Evolutionary conservation across 108 stramenopile species (phyloP).

Genomic region (Parietichytrium sp.): DNA sequence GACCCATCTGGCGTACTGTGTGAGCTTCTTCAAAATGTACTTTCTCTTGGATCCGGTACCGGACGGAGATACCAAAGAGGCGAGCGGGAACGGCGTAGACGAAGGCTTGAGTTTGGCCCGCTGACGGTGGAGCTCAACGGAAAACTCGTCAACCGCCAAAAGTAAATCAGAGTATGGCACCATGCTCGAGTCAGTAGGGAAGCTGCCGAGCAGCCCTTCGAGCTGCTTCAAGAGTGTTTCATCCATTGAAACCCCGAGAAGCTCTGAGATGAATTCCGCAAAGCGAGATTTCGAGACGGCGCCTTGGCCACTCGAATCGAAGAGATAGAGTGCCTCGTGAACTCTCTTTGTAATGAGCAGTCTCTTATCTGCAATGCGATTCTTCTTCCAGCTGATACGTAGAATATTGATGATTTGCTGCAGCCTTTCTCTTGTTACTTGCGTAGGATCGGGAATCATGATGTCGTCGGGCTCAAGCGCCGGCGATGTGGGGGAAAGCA

Average conservation of each 20-base stretch:
- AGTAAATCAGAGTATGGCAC: background rate
- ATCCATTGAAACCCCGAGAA: background rate
- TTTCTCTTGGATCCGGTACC: background rate
- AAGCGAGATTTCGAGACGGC: background rate
- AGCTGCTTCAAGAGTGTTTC: background rate
- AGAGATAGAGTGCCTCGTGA: constrained; percentile 4
- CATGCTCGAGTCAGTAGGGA: background rate
- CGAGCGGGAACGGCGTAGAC: background rate
- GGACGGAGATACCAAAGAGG: background rate
- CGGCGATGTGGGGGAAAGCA: no score
- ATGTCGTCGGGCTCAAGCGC: background rate
- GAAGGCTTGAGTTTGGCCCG: background rate
- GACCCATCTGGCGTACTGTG: constrained; percentile 1
- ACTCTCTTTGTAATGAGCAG: background rate
- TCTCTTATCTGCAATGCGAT: background rate
- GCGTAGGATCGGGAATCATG: background rate
- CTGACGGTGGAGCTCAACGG: background rate
- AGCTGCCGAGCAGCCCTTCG: background rate
- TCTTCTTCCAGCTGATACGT: background rate
- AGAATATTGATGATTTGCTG: background rate
- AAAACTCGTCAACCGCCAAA: constrained; percentile 21
- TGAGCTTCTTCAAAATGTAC: background rate
- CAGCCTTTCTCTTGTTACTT: background rate
- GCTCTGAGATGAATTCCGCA: background rate
- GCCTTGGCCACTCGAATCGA: background rate